A percentile compares a stretch with the other conserved stretches of the same genome.
These are phyloP conservation scores for Phytopythium montanum DNA, from an alignment of 352 stramenopile species.

Conservation along the genomic window DNA sequence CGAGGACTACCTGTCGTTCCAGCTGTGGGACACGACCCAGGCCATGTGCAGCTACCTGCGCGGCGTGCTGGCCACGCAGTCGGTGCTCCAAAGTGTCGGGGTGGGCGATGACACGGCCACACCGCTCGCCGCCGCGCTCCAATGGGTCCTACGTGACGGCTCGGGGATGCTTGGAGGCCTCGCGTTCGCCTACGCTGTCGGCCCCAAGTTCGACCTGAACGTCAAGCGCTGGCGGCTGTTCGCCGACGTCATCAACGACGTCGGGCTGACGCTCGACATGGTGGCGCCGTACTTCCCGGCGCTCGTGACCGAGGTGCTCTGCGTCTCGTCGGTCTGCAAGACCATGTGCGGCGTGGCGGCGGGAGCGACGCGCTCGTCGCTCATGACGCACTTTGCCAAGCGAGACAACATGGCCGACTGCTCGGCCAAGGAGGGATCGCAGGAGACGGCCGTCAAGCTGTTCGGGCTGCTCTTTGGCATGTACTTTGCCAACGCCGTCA, in stretches of 20 bases:
- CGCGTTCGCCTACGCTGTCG: conserved; percentile 91
- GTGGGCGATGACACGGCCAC: conserved; percentile 88
- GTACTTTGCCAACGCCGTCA: conserved; percentile 77
- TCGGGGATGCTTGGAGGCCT: conserved; percentile 90
- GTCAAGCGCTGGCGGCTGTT: conserved; percentile 96
- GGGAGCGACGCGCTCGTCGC: conserved; percentile 90
- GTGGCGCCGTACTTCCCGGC: conserved; percentile 66
- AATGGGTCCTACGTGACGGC: conserved; percentile 75
- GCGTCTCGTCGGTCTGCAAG: conserved; percentile 90
- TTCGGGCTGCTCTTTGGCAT: conserved; percentile 90
- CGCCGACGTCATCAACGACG: conserved; percentile 96
- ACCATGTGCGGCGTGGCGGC: conserved; percentile 94
- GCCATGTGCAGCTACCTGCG: conserved; percentile 94
- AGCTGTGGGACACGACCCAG: conserved; percentile 95
- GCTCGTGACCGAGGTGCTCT: conserved; percentile 69
- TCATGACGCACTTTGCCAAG: conserved; percentile 90
- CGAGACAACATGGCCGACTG: conserved; percentile 90
- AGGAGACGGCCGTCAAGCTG: conserved; percentile 95
- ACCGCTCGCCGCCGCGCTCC: conserved; percentile 63
- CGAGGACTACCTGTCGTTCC: conserved; percentile 93
- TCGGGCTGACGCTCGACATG: conserved; percentile 91
- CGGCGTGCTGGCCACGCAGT: conserved; percentile 91
- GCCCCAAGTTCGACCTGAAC: conserved; percentile 91
- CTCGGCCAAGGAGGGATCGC: conserved; percentile 93
- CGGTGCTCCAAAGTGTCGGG: conserved; percentile 91